Evolutionary conservation across 2,329 filamentous ascomycete species (phyloP).

Genomic region (Neonectria neomacrospora): DNA sequence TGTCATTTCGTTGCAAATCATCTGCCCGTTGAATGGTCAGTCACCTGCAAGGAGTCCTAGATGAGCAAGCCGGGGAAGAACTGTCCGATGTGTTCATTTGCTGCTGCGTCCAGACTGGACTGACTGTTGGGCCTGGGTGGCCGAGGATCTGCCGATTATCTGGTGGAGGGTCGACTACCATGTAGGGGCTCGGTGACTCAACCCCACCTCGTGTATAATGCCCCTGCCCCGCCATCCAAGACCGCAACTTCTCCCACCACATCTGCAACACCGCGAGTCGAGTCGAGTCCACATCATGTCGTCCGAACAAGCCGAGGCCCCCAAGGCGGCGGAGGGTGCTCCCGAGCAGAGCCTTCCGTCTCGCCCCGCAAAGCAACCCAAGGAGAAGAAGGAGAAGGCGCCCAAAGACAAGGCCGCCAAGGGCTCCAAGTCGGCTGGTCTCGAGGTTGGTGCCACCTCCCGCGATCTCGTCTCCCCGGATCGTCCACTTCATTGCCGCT

Average conservation of each 20-base stretch:
- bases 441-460: conserved; percentile 55
- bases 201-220: conserved; percentile 50
- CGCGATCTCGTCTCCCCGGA: conserved; percentile 41
- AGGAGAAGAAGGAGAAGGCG: conserved; percentile 48
- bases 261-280: conserved; percentile 31
- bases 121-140: not conserved
- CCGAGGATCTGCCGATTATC: conserved; percentile 1
- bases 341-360: conserved; percentile 49
- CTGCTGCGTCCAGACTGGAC: not conserved
- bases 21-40: not conserved
- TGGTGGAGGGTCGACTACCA: not conserved
- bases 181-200: conserved; percentile 47
- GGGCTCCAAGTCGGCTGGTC: conserved; percentile 68
- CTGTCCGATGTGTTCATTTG: not conserved
- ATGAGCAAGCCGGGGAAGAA: conserved; percentile 3
- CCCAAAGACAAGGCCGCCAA: conserved; percentile 55
- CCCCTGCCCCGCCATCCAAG: conserved; percentile 48
- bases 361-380: conserved; percentile 51
- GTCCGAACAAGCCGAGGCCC: conserved; percentile 51
- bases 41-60: not conserved
- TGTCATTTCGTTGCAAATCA: not conserved
- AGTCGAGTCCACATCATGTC: conserved; percentile 48
- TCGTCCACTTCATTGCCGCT: conserved; percentile 15
- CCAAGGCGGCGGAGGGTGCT: conserved; percentile 50
- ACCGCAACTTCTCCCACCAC: conserved; percentile 44